Evolutionary conservation across 768 basidiomycete genomes (phyloP).

Genomic region (Polyporus arcularius): DNA sequence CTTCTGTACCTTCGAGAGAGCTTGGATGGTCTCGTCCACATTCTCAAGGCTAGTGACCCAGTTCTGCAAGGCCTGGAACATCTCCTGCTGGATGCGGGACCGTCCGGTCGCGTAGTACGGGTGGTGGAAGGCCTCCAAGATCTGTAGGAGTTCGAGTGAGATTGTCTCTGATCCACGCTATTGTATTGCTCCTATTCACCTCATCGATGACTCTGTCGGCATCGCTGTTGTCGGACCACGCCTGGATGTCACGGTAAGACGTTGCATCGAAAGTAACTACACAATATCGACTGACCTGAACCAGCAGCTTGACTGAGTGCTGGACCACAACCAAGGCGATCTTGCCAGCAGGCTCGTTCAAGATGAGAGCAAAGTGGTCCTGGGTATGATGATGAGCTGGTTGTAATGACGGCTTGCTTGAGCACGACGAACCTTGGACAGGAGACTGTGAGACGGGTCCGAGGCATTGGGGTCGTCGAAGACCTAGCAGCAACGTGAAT

Average conservation of each 20-base stretch:
- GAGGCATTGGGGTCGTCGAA: conserved; percentile 68
- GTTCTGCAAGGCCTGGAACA: conserved; percentile 56
- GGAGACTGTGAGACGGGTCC: conserved; percentile 72
- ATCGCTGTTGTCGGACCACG: conserved; percentile 52
- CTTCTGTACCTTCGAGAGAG: conserved; percentile 50
- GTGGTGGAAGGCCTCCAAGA: conserved; percentile 70
- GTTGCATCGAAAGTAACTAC: not conserved
- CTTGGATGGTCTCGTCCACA: conserved; percentile 43
- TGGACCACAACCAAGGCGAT: conserved; percentile 69
- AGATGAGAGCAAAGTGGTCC: conserved; percentile 72
- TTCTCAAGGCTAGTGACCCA: conserved; percentile 57
- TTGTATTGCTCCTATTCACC: conserved; percentile 30
- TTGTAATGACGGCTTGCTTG: not conserved
- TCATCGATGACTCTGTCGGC: conserved; percentile 46
- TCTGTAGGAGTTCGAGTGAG: conserved; percentile 28
- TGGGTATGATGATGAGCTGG: conserved; percentile 22
- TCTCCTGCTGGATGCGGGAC: conserved; percentile 57
- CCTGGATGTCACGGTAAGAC: conserved; percentile 27
- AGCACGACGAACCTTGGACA: conserved; percentile 55
- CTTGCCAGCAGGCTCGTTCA: conserved; percentile 77
- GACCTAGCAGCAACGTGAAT: conserved; percentile 40
- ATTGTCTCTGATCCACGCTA: not conserved
- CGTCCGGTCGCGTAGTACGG: conserved; percentile 60
- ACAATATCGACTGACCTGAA: conserved; percentile 36
- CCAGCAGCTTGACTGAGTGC: conserved; percentile 59